phyloP scores from a whole-genome alignment of 805 yeast genomes.

The Pichia sporocuriosa region DNA sequence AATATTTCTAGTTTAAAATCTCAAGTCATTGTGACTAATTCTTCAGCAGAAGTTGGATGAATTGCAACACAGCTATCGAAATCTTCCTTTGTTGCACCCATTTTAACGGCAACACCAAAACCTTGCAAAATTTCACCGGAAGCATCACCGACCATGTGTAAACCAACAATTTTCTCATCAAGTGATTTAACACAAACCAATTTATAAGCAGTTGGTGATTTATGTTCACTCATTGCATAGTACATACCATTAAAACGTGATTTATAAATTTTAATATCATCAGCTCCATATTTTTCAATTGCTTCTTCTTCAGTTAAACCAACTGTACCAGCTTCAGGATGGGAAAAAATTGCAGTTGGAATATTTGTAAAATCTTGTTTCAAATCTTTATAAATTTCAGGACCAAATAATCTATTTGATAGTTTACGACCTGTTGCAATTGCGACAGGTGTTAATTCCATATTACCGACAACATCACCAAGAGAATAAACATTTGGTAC shows the following conservation, averaged over 20 bases:
- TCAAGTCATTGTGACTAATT: conserved; percentile 71
- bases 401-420: conserved; percentile 87
- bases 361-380: conserved; percentile 82
- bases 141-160: conserved; percentile 87
- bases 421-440: conserved; percentile 96
- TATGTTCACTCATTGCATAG: conserved; percentile 76
- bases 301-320: conserved; percentile 84
- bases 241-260: conserved; percentile 88
- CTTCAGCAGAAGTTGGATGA: conserved; percentile 98
- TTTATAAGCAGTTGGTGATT: conserved; percentile 85
- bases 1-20: conserved; percentile 16
- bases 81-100: conserved; percentile 98
- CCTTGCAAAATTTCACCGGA: conserved; percentile 95
- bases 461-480: conserved; percentile 91
- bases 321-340: conserved; percentile 94
- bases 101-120: conserved; percentile 94
- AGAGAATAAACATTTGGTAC: conserved; percentile 69
- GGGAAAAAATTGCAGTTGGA: conserved; percentile 96
- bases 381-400: conserved; percentile 57
- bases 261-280: conserved; percentile 71
- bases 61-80: conserved; percentile 96
- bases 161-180: conserved; percentile 90
- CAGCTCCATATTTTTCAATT: conserved; percentile 67
- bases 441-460: conserved; percentile 96
- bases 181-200: conserved; percentile 62